These are phyloP conservation scores for Sextonia rubra DNA, from an alignment of 164 flowering plant genomes.

Conservation along the genomic window DNA sequence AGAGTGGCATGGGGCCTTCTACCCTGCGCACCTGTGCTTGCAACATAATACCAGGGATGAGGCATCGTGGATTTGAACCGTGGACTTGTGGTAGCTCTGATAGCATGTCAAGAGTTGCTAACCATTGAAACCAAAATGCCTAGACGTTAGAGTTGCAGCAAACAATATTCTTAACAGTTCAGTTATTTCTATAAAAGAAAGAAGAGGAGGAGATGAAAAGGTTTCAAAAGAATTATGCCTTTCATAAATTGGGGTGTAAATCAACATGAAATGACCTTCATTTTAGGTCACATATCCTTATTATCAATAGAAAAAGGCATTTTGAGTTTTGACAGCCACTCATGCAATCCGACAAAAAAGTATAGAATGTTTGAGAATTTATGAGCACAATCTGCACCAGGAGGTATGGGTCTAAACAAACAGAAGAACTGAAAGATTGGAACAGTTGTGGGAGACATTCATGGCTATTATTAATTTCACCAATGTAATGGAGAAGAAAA, in stretches of 20 bases:
- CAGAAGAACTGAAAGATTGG: background rate
- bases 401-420: background rate
- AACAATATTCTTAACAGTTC: too few species aligned
- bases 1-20: too few species aligned
- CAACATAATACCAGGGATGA: too few species aligned
- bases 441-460: background rate
- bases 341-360: background rate
- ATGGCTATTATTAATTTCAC: background rate
- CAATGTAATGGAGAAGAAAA: background rate
- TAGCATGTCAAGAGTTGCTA: too few species aligned
- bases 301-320: background rate
- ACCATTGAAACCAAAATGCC: too few species aligned
- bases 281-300: background rate
- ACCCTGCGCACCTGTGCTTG: too few species aligned
- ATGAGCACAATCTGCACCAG: background rate
- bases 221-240: background rate
- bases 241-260: background rate
- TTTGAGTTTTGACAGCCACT: background rate
- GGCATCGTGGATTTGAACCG: too few species aligned
- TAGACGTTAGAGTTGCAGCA: too few species aligned
- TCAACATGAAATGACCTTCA: background rate
- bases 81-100: too few species aligned
- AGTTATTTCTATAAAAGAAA: background rate
- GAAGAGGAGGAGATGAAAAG: background rate
- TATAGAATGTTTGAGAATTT: background rate